Conservation (phyloP, 441 rosid species). For the Aleurites moluccanus region DNA sequence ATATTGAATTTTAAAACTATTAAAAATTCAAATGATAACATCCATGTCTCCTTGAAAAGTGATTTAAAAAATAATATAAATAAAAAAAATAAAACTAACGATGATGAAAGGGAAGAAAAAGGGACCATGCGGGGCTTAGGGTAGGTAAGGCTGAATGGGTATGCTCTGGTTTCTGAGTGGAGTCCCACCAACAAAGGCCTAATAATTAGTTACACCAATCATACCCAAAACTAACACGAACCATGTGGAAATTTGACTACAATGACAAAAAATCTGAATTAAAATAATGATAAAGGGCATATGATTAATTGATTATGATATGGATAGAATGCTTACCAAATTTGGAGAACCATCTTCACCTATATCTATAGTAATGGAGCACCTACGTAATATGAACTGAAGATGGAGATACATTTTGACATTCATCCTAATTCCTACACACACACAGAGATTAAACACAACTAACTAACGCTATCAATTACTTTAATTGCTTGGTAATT, state of each 20-base stretch:
- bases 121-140: background rate
- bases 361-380: no score
- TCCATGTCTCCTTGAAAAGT: no score
- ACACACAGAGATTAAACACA: background rate
- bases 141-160: background rate
- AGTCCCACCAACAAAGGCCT: background rate
- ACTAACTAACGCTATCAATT: background rate
- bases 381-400: no score
- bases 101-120: background rate
- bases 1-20: no score
- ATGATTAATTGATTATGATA: no score
- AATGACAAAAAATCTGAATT: background rate
- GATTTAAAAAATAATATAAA: no score
- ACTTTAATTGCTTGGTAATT: background rate
- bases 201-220: background rate
- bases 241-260: background rate
- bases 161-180: background rate
- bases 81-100: no score
- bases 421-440: no score
- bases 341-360: no score
- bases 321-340: no score
- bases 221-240: background rate
- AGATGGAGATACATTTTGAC: no score
- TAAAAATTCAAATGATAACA: no score
- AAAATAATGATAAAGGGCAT: background rate